A percentile compares a stretch with the other conserved stretches of the same genome.
Evolutionary conservation across 345 rosid genomes (phyloP).

Genomic region (Barbarea vulgaris): DNA sequence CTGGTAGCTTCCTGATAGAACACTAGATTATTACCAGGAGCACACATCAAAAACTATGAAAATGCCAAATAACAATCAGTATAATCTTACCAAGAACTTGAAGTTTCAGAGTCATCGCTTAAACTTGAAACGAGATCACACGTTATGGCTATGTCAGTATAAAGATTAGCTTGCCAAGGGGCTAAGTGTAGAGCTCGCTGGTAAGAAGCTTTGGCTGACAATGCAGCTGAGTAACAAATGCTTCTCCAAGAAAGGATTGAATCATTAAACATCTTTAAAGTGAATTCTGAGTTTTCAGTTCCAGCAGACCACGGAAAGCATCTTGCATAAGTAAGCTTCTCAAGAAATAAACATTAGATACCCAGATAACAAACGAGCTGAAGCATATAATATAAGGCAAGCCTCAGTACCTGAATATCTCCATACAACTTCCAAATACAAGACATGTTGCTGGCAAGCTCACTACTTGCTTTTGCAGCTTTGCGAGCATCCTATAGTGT

Average conservation of each 20-base stretch:
- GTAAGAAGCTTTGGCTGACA: constrained; percentile 72
- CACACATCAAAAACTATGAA: constrained; percentile 22
- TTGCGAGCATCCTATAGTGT: constrained; percentile 69
- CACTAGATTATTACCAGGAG: constrained; percentile 31
- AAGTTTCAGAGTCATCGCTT: constrained; percentile 39
- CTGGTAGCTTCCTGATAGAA: constrained; percentile 81
- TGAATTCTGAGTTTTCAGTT: constrained; percentile 41
- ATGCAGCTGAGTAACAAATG: constrained; percentile 57
- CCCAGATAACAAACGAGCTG: background rate
- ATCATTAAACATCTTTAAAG: constrained; percentile 45
- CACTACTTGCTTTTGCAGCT: constrained; percentile 53
- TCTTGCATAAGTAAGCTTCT: constrained; percentile 72
- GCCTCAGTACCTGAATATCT: constrained; percentile 69
- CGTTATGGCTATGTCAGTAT: constrained; percentile 72
- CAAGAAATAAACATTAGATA: constrained; percentile 37
- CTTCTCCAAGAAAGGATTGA: constrained; percentile 76
- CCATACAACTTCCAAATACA: constrained; percentile 89
- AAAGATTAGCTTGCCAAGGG: constrained; percentile 91
- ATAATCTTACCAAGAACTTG: constrained; percentile 61
- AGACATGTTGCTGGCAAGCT: constrained; percentile 65
- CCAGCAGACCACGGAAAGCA: constrained; percentile 75
- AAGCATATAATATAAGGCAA: background rate
- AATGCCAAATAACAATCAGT: constrained; percentile 21
- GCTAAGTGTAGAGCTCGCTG: constrained; percentile 79
- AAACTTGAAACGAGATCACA: constrained; percentile 68